These are phyloP conservation scores for Tetracladium setigerum DNA, from an alignment of 495 filamentous ascomycete species.

Conservation along the genomic window DNA sequence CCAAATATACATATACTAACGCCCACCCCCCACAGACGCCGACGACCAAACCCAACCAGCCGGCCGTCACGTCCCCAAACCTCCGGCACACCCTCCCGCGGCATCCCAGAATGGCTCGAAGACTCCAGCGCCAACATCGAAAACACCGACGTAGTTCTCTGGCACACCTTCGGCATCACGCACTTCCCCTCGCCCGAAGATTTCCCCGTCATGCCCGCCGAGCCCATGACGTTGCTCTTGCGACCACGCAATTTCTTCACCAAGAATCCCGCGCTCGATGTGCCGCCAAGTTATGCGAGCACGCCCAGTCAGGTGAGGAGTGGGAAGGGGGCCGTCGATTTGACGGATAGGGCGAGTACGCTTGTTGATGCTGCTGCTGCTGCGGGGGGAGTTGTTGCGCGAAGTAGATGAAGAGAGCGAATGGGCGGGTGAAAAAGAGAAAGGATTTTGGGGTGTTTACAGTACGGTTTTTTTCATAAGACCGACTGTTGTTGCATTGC, in stretches of 20 bases:
- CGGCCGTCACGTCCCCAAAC: conserved; percentile 93
- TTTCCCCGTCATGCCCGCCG: conserved; percentile 91
- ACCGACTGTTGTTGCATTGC: no score
- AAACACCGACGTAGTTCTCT: conserved; percentile 83
- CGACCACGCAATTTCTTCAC: conserved; percentile 84
- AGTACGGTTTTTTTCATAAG: no score
- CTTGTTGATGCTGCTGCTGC: conserved; percentile 31
- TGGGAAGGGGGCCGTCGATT: conserved; percentile 37
- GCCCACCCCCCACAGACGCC: conserved; percentile 41
- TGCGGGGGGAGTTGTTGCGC: conserved; percentile 27
- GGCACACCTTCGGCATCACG: conserved; percentile 93
- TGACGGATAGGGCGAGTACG: conserved; percentile 35
- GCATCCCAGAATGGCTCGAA: conserved; percentile 78
- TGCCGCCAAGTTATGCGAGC: conserved; percentile 69
- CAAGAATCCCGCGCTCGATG: conserved; percentile 80
- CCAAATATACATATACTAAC: conserved; percentile 1
- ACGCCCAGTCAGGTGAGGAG: conserved; percentile 64
- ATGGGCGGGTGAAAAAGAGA: no score
- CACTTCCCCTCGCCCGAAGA: conserved; percentile 93
- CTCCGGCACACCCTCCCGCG: conserved; percentile 71
- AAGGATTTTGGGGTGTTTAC: no score
- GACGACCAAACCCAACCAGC: conserved; percentile 89
- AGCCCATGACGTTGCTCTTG: conserved; percentile 79
- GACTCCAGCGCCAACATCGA: conserved; percentile 66
- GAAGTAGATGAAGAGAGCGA: conserved; percentile 6